Base-by-base conservation (phyloP, 805 yeast genomes). In the Cyberlindnera amylophila region DNA sequence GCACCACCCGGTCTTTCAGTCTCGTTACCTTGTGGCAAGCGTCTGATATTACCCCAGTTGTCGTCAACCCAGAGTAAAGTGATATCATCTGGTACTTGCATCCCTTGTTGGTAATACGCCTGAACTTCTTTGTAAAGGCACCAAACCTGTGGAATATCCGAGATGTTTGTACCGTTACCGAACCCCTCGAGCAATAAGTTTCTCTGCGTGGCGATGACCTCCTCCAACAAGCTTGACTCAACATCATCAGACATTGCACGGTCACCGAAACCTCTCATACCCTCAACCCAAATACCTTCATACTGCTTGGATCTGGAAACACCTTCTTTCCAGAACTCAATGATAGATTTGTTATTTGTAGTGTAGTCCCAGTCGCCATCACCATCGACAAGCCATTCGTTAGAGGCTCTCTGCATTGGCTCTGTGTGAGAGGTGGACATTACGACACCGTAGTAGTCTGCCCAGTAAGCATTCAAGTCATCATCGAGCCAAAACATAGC, bases 21-120 rank as follows among this genome's bases (percentile, higher is more conserved):
- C 36, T 45, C 48, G 14, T 45, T 41, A 2, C 45, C 45, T 14
- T 32, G 38, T 15, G 48, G 48, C 6, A 45, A 17, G 19, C 48
- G 39, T 34, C 48, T 30, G 34, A 45, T 45, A 34, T 45, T 45
- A 15, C 48, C 48, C 48, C 48, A 45, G 35, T 45, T 45, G 32
- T 45, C 48, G 17, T 45, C 48, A 6, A 40, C 44, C 48, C 48
- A 45, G 2, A 45, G 33, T 9, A 45, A 33, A 9, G 34, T 41
- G 27, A 45, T 45, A 17, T 45, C 48, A 17, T 41, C 45, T 13
- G 48, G 48, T 7, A 45, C 48, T 8, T 14, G 12, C 42, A 45
- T 38, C 1, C 48, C 48, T 14, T 41, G 19, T 21, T 45, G 42
- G 31, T 38, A 45, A 24, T 45, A 45, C 2, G 42, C 23, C 37